Evolutionary conservation across 495 filamentous ascomycete genomes (phyloP), one percentile per base, ranked within the genome.

Genomic region (Daldinia concentrica): DNA sequence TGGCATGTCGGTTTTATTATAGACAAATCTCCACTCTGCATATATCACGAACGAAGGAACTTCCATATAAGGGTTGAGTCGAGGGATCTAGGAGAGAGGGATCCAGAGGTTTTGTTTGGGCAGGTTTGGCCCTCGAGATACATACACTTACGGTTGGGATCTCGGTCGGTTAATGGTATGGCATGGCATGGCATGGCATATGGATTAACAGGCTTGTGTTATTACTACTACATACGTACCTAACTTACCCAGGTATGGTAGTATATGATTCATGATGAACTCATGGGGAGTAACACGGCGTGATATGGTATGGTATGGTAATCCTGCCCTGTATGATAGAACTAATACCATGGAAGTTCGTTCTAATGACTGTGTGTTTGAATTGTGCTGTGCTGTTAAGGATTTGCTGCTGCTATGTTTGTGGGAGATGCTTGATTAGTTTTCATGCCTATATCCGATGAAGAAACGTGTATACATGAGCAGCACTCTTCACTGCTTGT

Each of bases 1-100:
- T 43, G 64, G 76, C 62, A 64, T 27, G 72, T 60, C 71, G 77
- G 68, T 56, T 73, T 48, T 68, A 77, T 73, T 68, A 78, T 77
- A 77, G 73, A 77, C 62, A 62, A 78, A 73, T 73, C 77, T 76
- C 77, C 71, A 79, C 77, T 77, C 66, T 72, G 68, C 75, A 77
- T 77, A 77, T 64, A 74, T n/a, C 22, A 68, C 12, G 34, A 14
- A 60, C 67, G 54, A 72, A 72, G 72, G 63, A 74, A 66, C 61
- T 65, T 68, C 41, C 56, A 65, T 55, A 54, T 17, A 48, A 60
- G 36, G 22, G 57, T 54, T 7, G 24, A 30, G 50, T n/a, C 43
- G 17, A 45, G 41, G 41, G 17, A 45, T 45, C 41, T 22, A 45
- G 41, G 8, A 45, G 41, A 45, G 41, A 24, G 19, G 19, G 43